phyloP scores from a whole-genome alignment of 495 filamentous ascomycete species.

The Aspergillus sclerotiicarbonarius region DNA sequence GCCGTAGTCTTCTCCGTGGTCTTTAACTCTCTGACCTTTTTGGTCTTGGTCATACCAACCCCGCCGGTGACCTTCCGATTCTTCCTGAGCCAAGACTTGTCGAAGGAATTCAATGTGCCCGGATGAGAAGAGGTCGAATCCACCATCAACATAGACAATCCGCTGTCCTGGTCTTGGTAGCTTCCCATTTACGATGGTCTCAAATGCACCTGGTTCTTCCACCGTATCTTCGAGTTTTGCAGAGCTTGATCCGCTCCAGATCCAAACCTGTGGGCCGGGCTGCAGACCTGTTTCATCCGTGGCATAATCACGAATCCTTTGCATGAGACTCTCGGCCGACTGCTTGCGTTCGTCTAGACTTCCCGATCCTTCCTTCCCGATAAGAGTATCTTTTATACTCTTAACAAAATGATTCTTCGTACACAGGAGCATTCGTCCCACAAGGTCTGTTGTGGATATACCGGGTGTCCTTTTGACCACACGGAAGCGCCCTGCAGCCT shows the following conservation, averaged over 20 bases:
- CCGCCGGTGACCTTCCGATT: conserved; percentile 56
- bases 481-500: conserved; percentile 84
- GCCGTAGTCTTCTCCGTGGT: conserved; percentile 65
- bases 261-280: conserved; percentile 75
- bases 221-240: conserved; percentile 50
- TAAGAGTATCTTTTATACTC: conserved; percentile 63
- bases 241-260: conserved; percentile 60
- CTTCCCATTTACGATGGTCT: conserved; percentile 62
- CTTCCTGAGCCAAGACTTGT: conserved; percentile 68
- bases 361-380: conserved; percentile 69
- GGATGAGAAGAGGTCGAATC: conserved; percentile 94
- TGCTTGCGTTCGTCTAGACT: conserved; percentile 61
- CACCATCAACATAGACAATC: conserved; percentile 92
- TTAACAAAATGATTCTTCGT: conserved; percentile 86
- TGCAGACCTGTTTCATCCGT: conserved; percentile 73
- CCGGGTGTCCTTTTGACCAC: conserved; percentile 95
- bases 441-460: conserved; percentile 95
- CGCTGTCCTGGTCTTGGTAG: conserved; percentile 71
- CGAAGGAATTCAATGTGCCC: conserved; percentile 95
- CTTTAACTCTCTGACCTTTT: conserved; percentile 56
- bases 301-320: conserved; percentile 79
- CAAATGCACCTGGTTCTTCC: conserved; percentile 58
- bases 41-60: conserved; percentile 73
- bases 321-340: conserved; percentile 59
- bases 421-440: conserved; percentile 94